These are phyloP conservation scores for Thalassia testudinum DNA, from an alignment of 116 monocot genomes.

Conservation along the genomic window DNA sequence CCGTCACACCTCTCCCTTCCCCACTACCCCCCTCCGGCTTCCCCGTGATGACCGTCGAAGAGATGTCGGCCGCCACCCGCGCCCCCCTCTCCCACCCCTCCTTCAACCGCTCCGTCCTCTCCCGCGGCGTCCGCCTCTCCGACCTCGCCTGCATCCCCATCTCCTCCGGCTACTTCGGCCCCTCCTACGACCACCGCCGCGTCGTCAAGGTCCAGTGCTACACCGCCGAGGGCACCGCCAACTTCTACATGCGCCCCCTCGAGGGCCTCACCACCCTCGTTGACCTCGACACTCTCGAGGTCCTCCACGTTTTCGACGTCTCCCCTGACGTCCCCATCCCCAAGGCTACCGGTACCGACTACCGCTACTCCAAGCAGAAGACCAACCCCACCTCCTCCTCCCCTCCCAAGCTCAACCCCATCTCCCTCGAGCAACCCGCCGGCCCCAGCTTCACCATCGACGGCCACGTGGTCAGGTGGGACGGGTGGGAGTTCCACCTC, in stretches of 20 bases:
- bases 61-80: constrained; percentile 23
- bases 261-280: constrained; percentile 76
- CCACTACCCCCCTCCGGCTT: constrained; percentile 30
- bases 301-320: constrained; percentile 33
- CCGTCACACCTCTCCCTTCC: constrained; percentile 6
- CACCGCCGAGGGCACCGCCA: constrained; percentile 60
- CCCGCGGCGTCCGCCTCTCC: constrained; percentile 45
- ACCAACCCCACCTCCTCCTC: neutral
- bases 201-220: constrained; percentile 76
- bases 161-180: constrained; percentile 64
- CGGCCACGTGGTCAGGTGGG: constrained; percentile 31
- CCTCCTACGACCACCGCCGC: constrained; percentile 28
- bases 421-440: constrained; percentile 15
- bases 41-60: constrained; percentile 60
- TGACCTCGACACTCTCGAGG: constrained; percentile 60
- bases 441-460: constrained; percentile 18
- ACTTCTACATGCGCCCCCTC: constrained; percentile 92
- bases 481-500: constrained; percentile 77
- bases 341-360: constrained; percentile 44
- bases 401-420: constrained; percentile 6
- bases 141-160: constrained; percentile 69
- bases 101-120: constrained; percentile 37
- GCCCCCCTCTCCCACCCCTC: constrained; percentile 33
- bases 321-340: constrained; percentile 41
- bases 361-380: constrained; percentile 20